phyloP scores from a whole-genome alignment of 2,329 filamentous ascomycete species.

The Alternaria sp. region DNA sequence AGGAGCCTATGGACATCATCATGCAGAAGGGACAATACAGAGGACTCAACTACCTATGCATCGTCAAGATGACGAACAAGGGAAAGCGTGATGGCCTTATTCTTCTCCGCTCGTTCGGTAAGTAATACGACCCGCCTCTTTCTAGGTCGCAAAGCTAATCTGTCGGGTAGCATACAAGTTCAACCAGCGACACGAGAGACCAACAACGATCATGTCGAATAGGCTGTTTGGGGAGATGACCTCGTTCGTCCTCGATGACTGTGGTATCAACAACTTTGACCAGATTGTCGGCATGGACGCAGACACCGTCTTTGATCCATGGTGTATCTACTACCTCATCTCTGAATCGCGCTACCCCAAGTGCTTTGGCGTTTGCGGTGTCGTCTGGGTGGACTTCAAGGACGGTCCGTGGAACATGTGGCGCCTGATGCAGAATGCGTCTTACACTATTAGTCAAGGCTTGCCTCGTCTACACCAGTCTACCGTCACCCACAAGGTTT shows the following conservation, averaged over 20 bases:
- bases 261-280: slow-evolving; percentile 7
- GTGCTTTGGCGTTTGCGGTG: slow-evolving; percentile 59
- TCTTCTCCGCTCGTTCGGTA: slow-evolving; percentile 57
- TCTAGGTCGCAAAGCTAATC: no score
- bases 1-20: slow-evolving; percentile 39
- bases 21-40: slow-evolving; percentile 57
- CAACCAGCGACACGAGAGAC: slow-evolving; percentile 52
- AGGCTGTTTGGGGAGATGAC: slow-evolving; percentile 21
- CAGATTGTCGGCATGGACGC: slow-evolving; percentile 37
- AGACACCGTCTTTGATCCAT: slow-evolving; percentile 57
- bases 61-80: slow-evolving; percentile 61
- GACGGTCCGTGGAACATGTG: slow-evolving; percentile 53
- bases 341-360: slow-evolving; percentile 2
- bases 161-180: slow-evolving; percentile 53
- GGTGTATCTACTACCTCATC: slow-evolving; percentile 51
- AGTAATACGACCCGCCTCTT: not conserved
- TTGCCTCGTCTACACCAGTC: slow-evolving; percentile 61
- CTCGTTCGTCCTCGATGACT: slow-evolving; percentile 15
- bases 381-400: slow-evolving; percentile 59
- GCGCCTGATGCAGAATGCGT: slow-evolving; percentile 57
- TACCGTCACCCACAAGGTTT: slow-evolving; percentile 60
- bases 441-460: slow-evolving; percentile 46
- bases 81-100: slow-evolving; percentile 62
- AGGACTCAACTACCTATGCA: slow-evolving; percentile 58
- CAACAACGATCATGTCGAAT: slow-evolving; percentile 16